Conservation (phyloP, 768 basidiomycete genomes). For the Cubamyces lactineus region DNA sequence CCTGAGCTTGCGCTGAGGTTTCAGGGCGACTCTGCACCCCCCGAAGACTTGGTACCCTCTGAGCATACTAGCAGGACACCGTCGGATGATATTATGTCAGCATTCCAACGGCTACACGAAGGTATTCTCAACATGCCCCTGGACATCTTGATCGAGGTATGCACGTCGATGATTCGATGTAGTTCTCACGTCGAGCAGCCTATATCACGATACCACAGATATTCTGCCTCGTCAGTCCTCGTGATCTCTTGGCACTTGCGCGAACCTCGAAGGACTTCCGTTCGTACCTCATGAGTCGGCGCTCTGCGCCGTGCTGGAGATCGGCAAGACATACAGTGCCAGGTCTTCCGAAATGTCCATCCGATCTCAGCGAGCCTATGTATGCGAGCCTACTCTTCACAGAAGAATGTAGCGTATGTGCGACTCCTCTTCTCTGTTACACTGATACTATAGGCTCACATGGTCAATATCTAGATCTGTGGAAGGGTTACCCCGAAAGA, state of each 20-base stretch:
- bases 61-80: too few species aligned
- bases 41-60: too few species aligned
- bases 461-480: neutral
- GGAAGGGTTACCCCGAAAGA: neutral
- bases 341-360: conserved; percentile 19
- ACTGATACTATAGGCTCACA: neutral
- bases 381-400: conserved; percentile 24
- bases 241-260: conserved; percentile 18
- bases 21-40: too few species aligned
- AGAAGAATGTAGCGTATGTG: conserved; percentile 11
- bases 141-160: conserved; percentile 14
- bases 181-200: too few species aligned
- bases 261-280: conserved; percentile 11
- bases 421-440: neutral
- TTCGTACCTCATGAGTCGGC: conserved; percentile 13
- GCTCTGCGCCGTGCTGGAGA: conserved; percentile 11
- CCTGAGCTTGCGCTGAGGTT: too few species aligned
- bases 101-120: neutral
- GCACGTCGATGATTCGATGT: neutral
- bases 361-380: conserved; percentile 18
- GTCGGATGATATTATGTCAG: too few species aligned
- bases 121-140: conserved; percentile 19
- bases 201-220: neutral
- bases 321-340: conserved; percentile 8
- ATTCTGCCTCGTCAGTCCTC: conserved; percentile 2